These are phyloP conservation scores for Bipolaris bicolor DNA, from an alignment of 2,329 filamentous ascomycete species.

Conservation along the genomic window DNA sequence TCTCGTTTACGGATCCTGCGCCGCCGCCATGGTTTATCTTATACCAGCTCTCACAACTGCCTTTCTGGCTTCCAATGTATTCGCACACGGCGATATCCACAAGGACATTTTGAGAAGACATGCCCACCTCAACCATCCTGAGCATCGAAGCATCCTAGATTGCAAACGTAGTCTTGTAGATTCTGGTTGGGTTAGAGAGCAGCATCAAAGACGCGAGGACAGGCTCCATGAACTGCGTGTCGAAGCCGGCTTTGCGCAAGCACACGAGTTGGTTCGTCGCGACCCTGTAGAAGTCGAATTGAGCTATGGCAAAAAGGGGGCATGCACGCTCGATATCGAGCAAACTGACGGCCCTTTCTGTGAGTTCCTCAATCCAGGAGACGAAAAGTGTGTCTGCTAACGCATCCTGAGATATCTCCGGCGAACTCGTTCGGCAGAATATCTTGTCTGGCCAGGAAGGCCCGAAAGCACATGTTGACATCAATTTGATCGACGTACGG, in stretches of 20 bases:
- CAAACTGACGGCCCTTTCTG: constrained; percentile 45
- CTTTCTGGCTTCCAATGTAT: constrained; percentile 33
- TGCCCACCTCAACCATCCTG: constrained; percentile 47
- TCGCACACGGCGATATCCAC: constrained; percentile 50
- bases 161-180: constrained; percentile 43
- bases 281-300: constrained; percentile 35
- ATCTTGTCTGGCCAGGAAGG: constrained; percentile 58
- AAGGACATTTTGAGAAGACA: constrained; percentile 38
- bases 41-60: constrained; percentile 30
- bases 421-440: constrained; percentile 59
- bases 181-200: constrained; percentile 42
- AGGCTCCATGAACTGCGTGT: constrained; percentile 48
- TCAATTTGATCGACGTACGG: constrained; percentile 61
- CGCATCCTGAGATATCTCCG: constrained; percentile 48
- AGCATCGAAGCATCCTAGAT: constrained; percentile 45
- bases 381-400: constrained; percentile 12
- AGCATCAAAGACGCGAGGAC: constrained; percentile 48
- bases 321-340: constrained; percentile 45
- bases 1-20: background rate
- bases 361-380: constrained; percentile 16
- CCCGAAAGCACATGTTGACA: constrained; percentile 58
- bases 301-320: constrained; percentile 33
- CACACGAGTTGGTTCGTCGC: constrained; percentile 38
- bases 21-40: constrained; percentile 36
- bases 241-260: constrained; percentile 44